Conservation (phyloP, 2,329 filamentous ascomycete species). For the Trichoderma sp. region DNA sequence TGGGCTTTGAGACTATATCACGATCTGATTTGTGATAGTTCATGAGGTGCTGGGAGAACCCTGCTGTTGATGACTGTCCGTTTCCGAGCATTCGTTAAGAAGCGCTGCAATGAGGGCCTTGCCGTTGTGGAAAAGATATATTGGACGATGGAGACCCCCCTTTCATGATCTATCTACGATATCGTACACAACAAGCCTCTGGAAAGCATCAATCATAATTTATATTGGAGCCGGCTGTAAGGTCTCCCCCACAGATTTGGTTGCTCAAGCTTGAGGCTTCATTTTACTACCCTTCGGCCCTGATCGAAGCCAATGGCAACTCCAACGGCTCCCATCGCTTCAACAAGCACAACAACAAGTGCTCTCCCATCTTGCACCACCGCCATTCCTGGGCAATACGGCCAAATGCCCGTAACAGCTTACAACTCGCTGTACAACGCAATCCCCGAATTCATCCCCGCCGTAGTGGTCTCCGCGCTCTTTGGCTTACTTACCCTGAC, state of each 20-base stretch:
- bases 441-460: slow-evolving; percentile 10
- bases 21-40: not conserved
- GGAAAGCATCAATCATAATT: too few relatives aligned
- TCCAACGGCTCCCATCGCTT: not conserved
- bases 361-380: slow-evolving; percentile 9
- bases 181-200: too few relatives aligned
- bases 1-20: not conserved
- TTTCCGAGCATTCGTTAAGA: too few relatives aligned
- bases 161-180: too few relatives aligned
- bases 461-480: not conserved
- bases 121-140: too few relatives aligned
- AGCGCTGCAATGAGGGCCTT: too few relatives aligned
- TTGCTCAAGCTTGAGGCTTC: too few relatives aligned
- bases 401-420: slow-evolving; percentile 6
- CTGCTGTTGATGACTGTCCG: too few relatives aligned
- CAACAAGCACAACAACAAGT: not conserved
- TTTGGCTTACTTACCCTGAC: not conserved
- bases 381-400: slow-evolving; percentile 11
- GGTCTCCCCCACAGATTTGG: too few relatives aligned
- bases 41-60: too few relatives aligned
- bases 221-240: too few relatives aligned
- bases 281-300: not conserved
- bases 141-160: too few relatives aligned
- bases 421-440: slow-evolving; percentile 16
- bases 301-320: not conserved